These are phyloP conservation scores for Stramenopiles sp. DNA, from an alignment of 352 stramenopile genomes.

Conservation along the genomic window DNA sequence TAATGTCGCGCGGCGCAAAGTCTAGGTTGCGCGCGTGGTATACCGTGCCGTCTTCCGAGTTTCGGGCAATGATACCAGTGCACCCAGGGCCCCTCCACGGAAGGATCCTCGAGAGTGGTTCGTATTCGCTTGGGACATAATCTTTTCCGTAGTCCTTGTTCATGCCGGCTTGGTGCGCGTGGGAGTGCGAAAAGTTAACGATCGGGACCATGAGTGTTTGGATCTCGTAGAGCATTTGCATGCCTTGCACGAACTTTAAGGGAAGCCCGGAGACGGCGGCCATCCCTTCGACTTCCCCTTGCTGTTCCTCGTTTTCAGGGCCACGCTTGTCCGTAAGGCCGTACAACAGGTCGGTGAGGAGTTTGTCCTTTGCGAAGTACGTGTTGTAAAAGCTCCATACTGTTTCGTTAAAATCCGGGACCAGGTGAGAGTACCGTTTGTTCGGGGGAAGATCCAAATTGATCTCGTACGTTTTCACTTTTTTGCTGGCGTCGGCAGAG, in stretches of 20 bases:
- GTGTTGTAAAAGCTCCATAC: slow-evolving; percentile 11
- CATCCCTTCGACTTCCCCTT: slow-evolving; percentile 7
- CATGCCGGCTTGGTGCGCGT: too few relatives aligned
- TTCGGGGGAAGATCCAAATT: background rate
- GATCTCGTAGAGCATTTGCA: slow-evolving; percentile 10
- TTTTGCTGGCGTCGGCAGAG: background rate
- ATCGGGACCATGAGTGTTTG: slow-evolving; percentile 9
- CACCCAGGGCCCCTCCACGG: background rate
- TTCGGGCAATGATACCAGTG: slow-evolving; percentile 10
- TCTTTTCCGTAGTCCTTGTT: background rate
- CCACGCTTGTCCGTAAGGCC: background rate
- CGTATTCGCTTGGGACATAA: background rate
- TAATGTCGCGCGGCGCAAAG: background rate
- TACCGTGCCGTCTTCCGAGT: background rate
- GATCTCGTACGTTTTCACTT: background rate
- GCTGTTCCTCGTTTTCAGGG: slow-evolving; percentile 11
- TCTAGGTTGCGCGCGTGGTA: slow-evolving; percentile 4
- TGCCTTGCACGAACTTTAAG: slow-evolving; percentile 7
- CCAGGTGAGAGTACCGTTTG: background rate
- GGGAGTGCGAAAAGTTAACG: slow-evolving; percentile 7
- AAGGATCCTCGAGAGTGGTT: background rate
- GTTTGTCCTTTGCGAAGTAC: slow-evolving; percentile 7
- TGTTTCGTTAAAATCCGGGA: background rate
- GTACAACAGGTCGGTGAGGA: background rate
- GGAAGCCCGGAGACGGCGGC: background rate